Evolutionary conservation across 495 filamentous ascomycete species (phyloP), one percentile per base, ranked within the genome.

Genomic region (Talaromyces borbonicus): DNA sequence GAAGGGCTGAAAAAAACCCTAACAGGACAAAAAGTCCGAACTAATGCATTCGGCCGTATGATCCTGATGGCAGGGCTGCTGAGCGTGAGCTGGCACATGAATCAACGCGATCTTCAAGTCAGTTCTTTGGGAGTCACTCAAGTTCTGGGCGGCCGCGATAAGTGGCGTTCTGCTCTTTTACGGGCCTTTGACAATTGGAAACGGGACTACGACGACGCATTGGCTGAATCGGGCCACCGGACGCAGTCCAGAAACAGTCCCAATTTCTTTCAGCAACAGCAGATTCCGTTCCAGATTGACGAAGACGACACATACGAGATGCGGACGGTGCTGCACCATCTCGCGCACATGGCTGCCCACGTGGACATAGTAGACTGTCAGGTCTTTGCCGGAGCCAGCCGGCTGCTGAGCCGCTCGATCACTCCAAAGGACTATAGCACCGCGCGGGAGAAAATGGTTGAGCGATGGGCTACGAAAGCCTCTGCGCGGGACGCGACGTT

Each of bases 311-410:
- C 89, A 16, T 89, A 90, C 50, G 85, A 97, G 56, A 85, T 80
- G 51, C 78, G 88, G 36, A 90, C 82, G 18, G 90, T 95, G 14
- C 69, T 97, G 36, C 90, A 98, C 56, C 86, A 90, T 49, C 69
- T 98, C 7, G 93, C 92, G 2, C 92, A 98, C 59, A 96, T 98
- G 88, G 88, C 85, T 3, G 95, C 94, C 73, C 90, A 97, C 58
- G 90, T 96, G 7, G 92, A 97, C 57, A 85, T 97, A 36, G 85
- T 90, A n/a, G 90, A 96, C 59, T 90, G 89, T 56, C 92, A 96
- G 61, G 92, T 97, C 49, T 96, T 93, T 58, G 92, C 89, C 7
- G 82, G 88, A 2, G 87, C 90, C 0, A 79, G 80, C 46, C 72
- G 90, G 16, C 71, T 96, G 8, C 76, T 98, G 26, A 90, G 93